Percentiles rank a stretch among this genome's conserved stretches.
These are phyloP conservation scores for Ophiobolus disseminans DNA, from an alignment of 2,329 filamentous ascomycete species.

Conservation along the genomic window DNA sequence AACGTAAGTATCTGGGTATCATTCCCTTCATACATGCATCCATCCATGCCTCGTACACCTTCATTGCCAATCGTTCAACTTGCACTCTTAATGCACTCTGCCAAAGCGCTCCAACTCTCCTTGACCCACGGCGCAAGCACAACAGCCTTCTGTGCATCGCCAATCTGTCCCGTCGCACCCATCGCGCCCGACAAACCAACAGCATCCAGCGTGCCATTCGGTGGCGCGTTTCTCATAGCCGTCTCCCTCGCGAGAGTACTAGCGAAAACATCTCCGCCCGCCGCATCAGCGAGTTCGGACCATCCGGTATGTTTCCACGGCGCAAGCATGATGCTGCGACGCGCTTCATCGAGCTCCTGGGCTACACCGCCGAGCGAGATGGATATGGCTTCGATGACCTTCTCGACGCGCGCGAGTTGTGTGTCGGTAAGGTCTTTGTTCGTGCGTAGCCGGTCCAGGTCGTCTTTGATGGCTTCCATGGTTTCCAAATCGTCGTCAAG, in stretches of 20 bases:
- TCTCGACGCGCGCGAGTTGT: conserved; percentile 74
- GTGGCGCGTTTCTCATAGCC: conserved; percentile 76
- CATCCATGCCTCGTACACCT: too few relatives aligned
- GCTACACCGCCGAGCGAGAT: conserved; percentile 58
- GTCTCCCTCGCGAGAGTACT: conserved; percentile 83
- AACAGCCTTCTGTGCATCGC: conserved; percentile 78
- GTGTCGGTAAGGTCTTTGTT: conserved; percentile 67
- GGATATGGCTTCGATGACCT: conserved; percentile 78
- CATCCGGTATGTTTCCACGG: conserved; percentile 83
- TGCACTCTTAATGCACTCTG: conserved; percentile 27
- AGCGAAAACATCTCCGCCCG: conserved; percentile 54
- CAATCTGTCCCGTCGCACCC: conserved; percentile 72
- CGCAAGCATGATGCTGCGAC: conserved; percentile 79
- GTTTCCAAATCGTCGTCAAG: conserved; percentile 81
- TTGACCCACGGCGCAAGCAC: conserved; percentile 81
- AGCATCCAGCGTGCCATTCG: conserved; percentile 71
- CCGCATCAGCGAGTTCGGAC: conserved; percentile 72
- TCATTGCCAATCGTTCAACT: too few relatives aligned
- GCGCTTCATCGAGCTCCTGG: conserved; percentile 68
- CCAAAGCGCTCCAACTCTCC: conserved; percentile 69
- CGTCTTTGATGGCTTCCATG: conserved; percentile 78
- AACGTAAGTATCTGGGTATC: too few relatives aligned
- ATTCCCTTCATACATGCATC: too few relatives aligned
- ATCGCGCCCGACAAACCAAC: conserved; percentile 75
- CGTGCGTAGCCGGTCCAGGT: conserved; percentile 76